Base-by-base conservation (phyloP, 2,329 filamentous ascomycete genomes). In the Helotiales sp. region DNA sequence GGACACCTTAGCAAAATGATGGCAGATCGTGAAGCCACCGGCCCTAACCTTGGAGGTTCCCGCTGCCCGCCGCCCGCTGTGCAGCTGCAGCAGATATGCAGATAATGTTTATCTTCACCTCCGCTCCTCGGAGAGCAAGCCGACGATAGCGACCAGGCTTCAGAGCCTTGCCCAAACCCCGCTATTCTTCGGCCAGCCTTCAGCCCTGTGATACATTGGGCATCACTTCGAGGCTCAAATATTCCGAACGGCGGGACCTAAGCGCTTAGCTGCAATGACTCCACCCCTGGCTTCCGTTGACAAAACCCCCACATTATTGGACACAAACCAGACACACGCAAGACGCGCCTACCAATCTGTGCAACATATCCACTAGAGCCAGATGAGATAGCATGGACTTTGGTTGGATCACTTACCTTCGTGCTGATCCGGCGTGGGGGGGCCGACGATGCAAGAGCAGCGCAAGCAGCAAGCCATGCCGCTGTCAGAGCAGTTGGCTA, bases 401-500 rank as follows among this genome's bases (percentile, higher is more conserved):
- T n/a, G 33, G 22, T 27, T 40, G 36, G 52, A 48, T 54, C 19
- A 33, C 22, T 31, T 42, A 50, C 31, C 33, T 40, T 55, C 42
- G 54, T 36, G 53, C 42, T 60, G 44, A 55, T 49, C 38, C 50
- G 49, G 52, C 55, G 52, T 49, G 30, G 46, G 55, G 54, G 33
- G 25, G 52, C 59, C 52, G 36, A 53, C 44, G 33, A 58, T 31
- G 54, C 58, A 63, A 48, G 46, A 55, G 44, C 54, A 57, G 58
- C 58, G 56, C 56, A 59, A 58, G 52, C 52, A 54, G 54, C 55
- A 50, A 59, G 54, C 58, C 58, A 62, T 65, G 57, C 55, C 25
- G 25, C 22, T 31, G 22, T 17, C 17, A 31, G 55, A 9, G 47
- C 22, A 38, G 38, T 52, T 42, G 34, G 5, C 15, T 31, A 19